Evolutionary conservation across 202 grass and related monocot genomes (phyloP).

Genomic region (Saccharum hybrid): DNA sequence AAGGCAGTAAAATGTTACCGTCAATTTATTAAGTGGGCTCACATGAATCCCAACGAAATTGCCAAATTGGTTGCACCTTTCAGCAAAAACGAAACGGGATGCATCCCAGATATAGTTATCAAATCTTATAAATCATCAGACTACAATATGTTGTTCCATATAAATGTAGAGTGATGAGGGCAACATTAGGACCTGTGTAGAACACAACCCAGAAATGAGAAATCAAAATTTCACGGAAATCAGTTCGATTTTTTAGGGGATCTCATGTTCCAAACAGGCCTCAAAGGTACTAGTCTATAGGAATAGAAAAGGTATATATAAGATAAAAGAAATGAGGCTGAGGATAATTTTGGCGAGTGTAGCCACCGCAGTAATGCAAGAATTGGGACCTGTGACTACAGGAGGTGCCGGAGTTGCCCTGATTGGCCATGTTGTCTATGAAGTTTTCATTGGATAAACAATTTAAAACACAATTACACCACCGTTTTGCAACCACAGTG

Average conservation of each 20-base stretch:
- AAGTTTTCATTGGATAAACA: conserved; percentile 53
- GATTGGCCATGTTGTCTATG: conserved; percentile 46
- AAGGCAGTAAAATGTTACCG: not conserved
- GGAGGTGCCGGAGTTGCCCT: conserved; percentile 6
- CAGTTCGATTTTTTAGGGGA: too few relatives aligned
- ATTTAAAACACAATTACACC: conserved; percentile 62
- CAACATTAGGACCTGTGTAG: not conserved
- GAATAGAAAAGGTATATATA: not conserved
- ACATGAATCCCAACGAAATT: conserved; percentile 7
- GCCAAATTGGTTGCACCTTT: not conserved
- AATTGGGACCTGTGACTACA: too few relatives aligned
- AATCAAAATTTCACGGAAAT: not conserved
- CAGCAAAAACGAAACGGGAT: not conserved
- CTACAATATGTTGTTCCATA: too few relatives aligned
- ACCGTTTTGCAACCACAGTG: conserved; percentile 48
- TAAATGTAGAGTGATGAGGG: too few relatives aligned
- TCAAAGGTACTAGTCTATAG: not conserved
- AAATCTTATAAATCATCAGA: too few relatives aligned
- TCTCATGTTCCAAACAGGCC: not conserved
- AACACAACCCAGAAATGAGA: not conserved
- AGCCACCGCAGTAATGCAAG: not conserved
- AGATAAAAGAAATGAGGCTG: not conserved
- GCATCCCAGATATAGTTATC: not conserved
- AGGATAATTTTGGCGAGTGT: not conserved
- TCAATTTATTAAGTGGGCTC: not conserved